Evolutionary conservation across 805 yeast species (phyloP), one percentile per base, ranked within the genome.

Genomic region (Zygosaccharomyces pseudorouxii): DNA sequence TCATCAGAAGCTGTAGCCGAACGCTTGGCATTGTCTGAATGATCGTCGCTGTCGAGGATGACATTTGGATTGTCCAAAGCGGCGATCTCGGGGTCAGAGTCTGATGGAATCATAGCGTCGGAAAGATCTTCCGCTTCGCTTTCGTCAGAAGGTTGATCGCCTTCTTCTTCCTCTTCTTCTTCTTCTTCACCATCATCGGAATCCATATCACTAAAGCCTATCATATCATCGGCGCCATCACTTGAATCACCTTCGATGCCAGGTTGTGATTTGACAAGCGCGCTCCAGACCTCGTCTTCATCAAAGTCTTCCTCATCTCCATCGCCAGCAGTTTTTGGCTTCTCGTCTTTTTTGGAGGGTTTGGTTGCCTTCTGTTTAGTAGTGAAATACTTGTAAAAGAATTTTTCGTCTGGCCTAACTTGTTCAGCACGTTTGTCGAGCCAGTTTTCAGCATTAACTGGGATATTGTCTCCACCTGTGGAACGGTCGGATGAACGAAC

Each of bases 361-460:
- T 68, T 53, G 56, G 66, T 54, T 54, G 72, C 72, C 33, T 57
- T 58, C 56, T 78, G 78, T 63, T 84, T 84, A 22, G 77, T 73
- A 18, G 80, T 73, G 70, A 90, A 90, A 71, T 88, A 90, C 64
- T 88, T 89, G 66, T 83, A 81, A 77, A 88, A 89, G 71, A 92
- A 92, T 60, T 77, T 72, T 66, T 92, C 99, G 54, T 89, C 96
- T 1, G 96, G 96, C 51, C 78, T 85, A 48, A 92, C 76, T 39
- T 83, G 82, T 25, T 74, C 77, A 1, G 77, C 74, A 56, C 75
- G 81, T 65, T 76, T 80, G 50, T 74, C 73, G 45, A 82, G 70
- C 98, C 98, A 92, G 65, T 89, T 84, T 57, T 84, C 83, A 6
- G 93, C 79, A 62, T 90, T 89, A 3, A 79, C 95, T 1, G 98